Evolutionary conservation across 176 grass and related monocot species (phyloP), one percentile per base, ranked within the genome.

Genomic region (Ensete ventricosum): DNA sequence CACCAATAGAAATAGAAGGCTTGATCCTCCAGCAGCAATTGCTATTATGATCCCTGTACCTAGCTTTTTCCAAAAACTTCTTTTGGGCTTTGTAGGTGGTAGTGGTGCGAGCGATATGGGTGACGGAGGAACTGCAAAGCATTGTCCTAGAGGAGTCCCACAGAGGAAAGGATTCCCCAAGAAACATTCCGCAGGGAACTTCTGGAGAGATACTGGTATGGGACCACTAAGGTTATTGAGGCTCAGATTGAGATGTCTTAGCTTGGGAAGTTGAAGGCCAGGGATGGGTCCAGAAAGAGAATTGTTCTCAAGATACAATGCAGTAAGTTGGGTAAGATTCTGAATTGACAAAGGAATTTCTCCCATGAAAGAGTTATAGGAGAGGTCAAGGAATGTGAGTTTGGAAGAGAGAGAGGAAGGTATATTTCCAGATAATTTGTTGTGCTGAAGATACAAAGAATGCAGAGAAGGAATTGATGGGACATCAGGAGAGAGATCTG

Each of bases 361-460:
- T 25, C 51, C 70, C 20, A 54, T 48, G 3, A 72, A 72, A 22
- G 50, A 72, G 53, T 72, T 72, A 24, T 72, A 72, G n/a, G 70
- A 72, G 50, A 72, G 70, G 43, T 72, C 70, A 16, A 72, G 70
- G 23, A 72, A 54, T 54, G 70, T 72, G 10, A 72, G 70, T 9
- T 54, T 72, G 70, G 70, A 72, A 72, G 70, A 54, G 0, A 72
- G 70, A 22, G 49, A 53, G 23, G 50, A 53, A 14, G 70, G 70
- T 72, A 72, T 53, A 72, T 53, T 23, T 72, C 70, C 70, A 72
- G 70, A 72, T 53, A 72, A 72, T 53, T 72, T 72, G 70, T 72
- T 72, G 49, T 72, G 70, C 19, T 72, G 70, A 72, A 72, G 70
- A 23, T 53, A 72, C 50, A 72, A 53, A 24, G 49, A 72, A 24